Conservation (phyloP, 352 stramenopile species). For the Phytopythium boreale region DNA sequence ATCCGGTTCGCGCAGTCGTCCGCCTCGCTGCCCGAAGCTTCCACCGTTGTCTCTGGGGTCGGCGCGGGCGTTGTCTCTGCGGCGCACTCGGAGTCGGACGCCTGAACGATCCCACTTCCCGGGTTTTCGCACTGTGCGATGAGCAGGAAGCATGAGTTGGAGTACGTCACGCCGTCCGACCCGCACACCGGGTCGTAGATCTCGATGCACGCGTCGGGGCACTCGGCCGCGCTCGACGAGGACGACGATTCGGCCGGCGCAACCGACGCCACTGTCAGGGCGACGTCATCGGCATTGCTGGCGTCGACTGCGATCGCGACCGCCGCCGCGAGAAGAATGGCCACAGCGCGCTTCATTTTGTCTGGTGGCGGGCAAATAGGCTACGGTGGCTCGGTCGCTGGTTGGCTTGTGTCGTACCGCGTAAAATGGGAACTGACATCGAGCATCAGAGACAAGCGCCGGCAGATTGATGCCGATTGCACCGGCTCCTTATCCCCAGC, state of each 20-base stretch:
- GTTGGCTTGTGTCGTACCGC: background rate
- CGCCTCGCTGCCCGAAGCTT: background rate
- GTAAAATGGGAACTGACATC: background rate
- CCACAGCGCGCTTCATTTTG: background rate
- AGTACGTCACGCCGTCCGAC: slow-evolving; percentile 31
- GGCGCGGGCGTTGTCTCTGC: background rate
- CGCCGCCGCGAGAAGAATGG: background rate
- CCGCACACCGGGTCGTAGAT: slow-evolving; percentile 36
- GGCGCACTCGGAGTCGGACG: slow-evolving; percentile 19
- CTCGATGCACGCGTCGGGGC: slow-evolving; percentile 32
- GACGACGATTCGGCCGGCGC: slow-evolving; percentile 11
- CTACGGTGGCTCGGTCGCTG: no score
- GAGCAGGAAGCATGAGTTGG: slow-evolving; percentile 35
- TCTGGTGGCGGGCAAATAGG: no score
- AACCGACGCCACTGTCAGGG: slow-evolving; percentile 7
- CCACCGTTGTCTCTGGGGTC: background rate
- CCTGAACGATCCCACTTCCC: slow-evolving; percentile 16
- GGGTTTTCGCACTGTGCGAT: slow-evolving; percentile 31
- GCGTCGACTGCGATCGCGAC: background rate
- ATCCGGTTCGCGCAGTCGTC: slow-evolving; percentile 17
- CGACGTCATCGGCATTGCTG: background rate
- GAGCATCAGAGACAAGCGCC: background rate
- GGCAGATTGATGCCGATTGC: no score
- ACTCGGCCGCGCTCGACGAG: slow-evolving; percentile 10
- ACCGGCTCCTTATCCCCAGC: background rate